A percentile compares a stretch with the other conserved stretches of the same genome.
Conservation (phyloP, 2,329 filamentous ascomycete species). For the Whalleya microplaca region DNA sequence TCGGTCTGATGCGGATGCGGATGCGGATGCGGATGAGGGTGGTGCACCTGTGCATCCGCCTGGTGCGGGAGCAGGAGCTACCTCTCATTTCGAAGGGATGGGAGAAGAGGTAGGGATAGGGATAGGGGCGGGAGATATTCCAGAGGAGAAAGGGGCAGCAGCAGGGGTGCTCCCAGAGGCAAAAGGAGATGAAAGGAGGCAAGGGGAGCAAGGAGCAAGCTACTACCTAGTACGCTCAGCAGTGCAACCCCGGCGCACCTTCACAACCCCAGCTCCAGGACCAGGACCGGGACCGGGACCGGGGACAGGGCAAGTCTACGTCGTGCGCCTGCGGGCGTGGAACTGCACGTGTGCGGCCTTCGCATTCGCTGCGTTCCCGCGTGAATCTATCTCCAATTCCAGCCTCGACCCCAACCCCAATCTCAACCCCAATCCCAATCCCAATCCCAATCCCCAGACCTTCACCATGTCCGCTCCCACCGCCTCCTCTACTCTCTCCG, state of each 20-base stretch:
- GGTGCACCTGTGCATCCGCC: background rate
- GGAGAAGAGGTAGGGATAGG: background rate
- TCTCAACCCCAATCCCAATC: constrained; percentile 5
- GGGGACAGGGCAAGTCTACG: constrained; percentile 51
- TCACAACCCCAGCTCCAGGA: constrained; percentile 7
- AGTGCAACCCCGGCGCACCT: constrained; percentile 38
- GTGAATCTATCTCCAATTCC: too few relatives aligned
- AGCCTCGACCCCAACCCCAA: too few relatives aligned
- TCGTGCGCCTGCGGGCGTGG: constrained; percentile 77
- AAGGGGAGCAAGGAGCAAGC: constrained; percentile 17
- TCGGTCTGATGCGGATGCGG: background rate
- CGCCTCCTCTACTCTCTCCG: constrained; percentile 1
- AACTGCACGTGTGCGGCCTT: constrained; percentile 90
- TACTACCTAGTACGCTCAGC: constrained; percentile 70
- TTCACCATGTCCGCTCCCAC: too few relatives aligned
- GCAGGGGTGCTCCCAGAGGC: too few relatives aligned
- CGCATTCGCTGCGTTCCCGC: constrained; percentile 69
- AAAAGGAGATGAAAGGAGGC: too few relatives aligned
- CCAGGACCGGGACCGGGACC: constrained; percentile 30
- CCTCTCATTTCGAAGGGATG: too few relatives aligned
- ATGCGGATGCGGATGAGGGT: background rate
- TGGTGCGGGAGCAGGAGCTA: too few relatives aligned
- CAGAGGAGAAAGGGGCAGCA: too few relatives aligned
- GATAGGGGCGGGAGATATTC: too few relatives aligned
- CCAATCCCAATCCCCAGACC: background rate